These are phyloP conservation scores for Linnemannia schmuckeri DNA, from an alignment of 192 early-diverging fungal species.

Conservation along the genomic window DNA sequence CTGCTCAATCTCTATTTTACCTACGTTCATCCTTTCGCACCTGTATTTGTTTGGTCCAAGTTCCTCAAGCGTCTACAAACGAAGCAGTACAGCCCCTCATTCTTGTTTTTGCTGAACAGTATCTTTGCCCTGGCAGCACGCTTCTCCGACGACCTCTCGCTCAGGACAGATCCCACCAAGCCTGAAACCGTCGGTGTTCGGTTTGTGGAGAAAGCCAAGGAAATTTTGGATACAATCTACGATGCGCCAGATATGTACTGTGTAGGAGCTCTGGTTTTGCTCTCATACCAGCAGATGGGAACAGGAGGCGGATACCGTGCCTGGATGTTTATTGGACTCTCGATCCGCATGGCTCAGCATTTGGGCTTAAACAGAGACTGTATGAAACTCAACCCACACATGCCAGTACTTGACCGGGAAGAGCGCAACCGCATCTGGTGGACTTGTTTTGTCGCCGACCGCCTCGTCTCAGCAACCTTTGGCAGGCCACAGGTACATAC, in stretches of 20 bases:
- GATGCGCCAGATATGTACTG: constrained; percentile 44
- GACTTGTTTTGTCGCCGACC: constrained; percentile 84
- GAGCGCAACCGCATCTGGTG: constrained; percentile 81
- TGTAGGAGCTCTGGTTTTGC: constrained; percentile 38
- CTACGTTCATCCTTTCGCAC: constrained; percentile 77
- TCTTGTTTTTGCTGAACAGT: constrained; percentile 65
- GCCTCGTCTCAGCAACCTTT: constrained; percentile 59
- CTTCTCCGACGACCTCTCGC: constrained; percentile 58
- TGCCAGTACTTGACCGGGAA: constrained; percentile 60
- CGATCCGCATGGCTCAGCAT: constrained; percentile 80
- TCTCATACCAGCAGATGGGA: constrained; percentile 51
- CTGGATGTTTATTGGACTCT: constrained; percentile 61
- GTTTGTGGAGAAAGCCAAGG: constrained; percentile 71
- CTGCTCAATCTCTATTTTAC: constrained; percentile 76
- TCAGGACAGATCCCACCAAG: constrained; percentile 56
- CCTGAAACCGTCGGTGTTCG: constrained; percentile 65
- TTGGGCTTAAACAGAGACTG: constrained; percentile 78
- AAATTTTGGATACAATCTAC: constrained; percentile 41
- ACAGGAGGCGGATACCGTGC: constrained; percentile 65
- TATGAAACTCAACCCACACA: constrained; percentile 61
- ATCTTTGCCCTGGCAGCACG: constrained; percentile 68
- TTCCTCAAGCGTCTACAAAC: constrained; percentile 56
- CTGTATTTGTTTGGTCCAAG: constrained; percentile 72
- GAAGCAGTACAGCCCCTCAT: constrained; percentile 53
- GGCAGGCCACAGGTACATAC: constrained; percentile 52